Base-by-base conservation (phyloP, 2,329 filamentous ascomycete species). In the Phyllosticta citrichinensis region DNA sequence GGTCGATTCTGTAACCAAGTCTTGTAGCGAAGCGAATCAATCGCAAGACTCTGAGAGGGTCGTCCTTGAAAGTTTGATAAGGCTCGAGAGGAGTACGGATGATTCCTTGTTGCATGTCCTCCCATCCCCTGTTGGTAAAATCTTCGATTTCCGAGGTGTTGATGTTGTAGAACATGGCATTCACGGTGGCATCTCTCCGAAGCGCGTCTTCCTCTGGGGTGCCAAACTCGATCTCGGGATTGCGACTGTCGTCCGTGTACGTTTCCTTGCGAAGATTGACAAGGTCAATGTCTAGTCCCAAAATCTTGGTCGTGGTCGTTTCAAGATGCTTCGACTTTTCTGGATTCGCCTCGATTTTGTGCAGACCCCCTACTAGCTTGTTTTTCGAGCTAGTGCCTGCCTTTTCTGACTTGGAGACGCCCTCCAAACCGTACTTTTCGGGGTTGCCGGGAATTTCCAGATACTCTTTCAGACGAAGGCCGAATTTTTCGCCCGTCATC, bases 301-400 rank as follows among this genome's bases (percentile, higher is more conserved):
- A 86, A 62, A 97, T 85, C 65, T 82, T 88, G 24, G 89, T 91
- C 10, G 91, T 96, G 56, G 91, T 89, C 0, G 93, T 97, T 74
- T 96, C 93, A 14, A 97, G 82, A 71, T 97, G 90, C 76, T 97
- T 97, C 20, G 91, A 96, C 76, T 96, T 97, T 69, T 97, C 91
- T 0, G 92, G 93, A 71, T 97, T 97, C 62, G 87, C 87, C 58
- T 88, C 87, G 66, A 97, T 93, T 73, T 91, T 95, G 79, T 97
- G 88, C 33, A 97, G 80, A 64, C 84, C 87, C 56, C 88, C 87
- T 58, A 94, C 79, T 61, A 87, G 86, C 58, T 81, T 81, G 19
- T 72, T 75, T 68, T 77, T 78, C 65, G 74, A 73, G 14, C 68
- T 71, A n/a, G 68, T 66, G 24, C 68, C 71, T n/a, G 73, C 69